Percentiles rank a stretch among this genome's conserved stretches.
phyloP scores from a whole-genome alignment of 176 grass and related monocot species.

The Hordeum marinum region DNA sequence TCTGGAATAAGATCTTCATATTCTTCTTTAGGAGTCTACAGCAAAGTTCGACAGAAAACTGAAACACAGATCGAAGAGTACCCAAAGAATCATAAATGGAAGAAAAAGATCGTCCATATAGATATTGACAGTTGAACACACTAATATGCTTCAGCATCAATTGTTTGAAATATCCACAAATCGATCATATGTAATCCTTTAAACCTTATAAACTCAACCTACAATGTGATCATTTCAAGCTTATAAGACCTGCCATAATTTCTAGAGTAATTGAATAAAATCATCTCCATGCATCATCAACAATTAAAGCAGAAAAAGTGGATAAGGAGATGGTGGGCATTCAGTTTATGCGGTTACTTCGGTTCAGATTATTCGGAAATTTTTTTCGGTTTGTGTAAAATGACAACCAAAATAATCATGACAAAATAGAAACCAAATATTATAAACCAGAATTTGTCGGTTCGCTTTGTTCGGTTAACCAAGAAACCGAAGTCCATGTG shows the following conservation, averaged over 20 bases:
- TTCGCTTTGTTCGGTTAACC: too few species aligned
- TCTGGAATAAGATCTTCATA: constrained; percentile 31
- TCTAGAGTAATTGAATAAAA: not conserved
- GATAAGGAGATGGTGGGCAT: not conserved
- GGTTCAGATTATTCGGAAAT: too few species aligned
- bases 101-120: not conserved
- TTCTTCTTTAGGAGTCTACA: constrained; percentile 41
- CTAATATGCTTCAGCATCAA: not conserved
- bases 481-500: too few species aligned
- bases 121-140: not conserved
- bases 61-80: constrained; percentile 14
- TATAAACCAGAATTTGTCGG: too few species aligned
- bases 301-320: not conserved
- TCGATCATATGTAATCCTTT: not conserved
- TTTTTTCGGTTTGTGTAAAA: too few species aligned
- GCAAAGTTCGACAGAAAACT: constrained; percentile 3
- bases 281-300: not conserved
- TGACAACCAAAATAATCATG: too few species aligned
- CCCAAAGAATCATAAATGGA: not conserved
- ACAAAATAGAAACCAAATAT: too few species aligned
- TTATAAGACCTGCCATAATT: not conserved
- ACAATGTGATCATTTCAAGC: not conserved
- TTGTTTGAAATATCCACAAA: not conserved
- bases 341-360: too few species aligned
- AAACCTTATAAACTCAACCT: constrained; percentile 13